phyloP scores from a whole-genome alignment of 257 asterid genomes.

The Nicotiana undulata region DNA sequence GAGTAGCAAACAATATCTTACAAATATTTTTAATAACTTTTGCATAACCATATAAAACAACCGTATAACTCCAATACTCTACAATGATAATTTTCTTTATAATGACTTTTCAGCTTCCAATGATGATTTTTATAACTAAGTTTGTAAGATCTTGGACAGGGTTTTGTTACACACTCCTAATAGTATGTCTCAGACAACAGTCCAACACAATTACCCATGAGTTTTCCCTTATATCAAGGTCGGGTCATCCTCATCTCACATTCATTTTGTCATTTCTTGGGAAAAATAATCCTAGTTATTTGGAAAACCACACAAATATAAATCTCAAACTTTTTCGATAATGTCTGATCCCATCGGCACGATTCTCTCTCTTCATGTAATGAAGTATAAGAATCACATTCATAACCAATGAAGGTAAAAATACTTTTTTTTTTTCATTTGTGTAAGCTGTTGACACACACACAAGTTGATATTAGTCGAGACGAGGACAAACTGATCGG shows the following conservation, averaged over 20 bases:
- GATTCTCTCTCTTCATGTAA: neutral
- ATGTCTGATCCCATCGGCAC: neutral
- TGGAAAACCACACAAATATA: slow-evolving; percentile 7
- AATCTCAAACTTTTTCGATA: neutral
- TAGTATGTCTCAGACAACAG: neutral
- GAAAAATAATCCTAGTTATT: neutral
- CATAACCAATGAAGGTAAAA: too few relatives aligned
- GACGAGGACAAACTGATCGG: too few relatives aligned
- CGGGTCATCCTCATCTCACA: slow-evolving; percentile 5
- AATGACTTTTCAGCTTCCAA: neutral
- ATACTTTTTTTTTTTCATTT: too few relatives aligned
- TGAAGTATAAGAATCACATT: neutral
- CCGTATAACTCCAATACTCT: neutral
- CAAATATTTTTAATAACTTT: neutral
- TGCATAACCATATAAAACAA: neutral
- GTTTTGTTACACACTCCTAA: neutral
- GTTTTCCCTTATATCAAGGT: neutral
- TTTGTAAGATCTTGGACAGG: neutral
- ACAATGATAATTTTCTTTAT: neutral
- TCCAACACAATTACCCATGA: slow-evolving; percentile 10
- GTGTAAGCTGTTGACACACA: accelerated
- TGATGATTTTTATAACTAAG: neutral
- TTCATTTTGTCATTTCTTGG: neutral
- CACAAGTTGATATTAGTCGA: too few relatives aligned
- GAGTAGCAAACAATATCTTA: neutral